Evolutionary conservation across 2,329 filamentous ascomycete species (phyloP), one percentile per base, ranked within the genome.

Genomic region (Lanzia echinophila): DNA sequence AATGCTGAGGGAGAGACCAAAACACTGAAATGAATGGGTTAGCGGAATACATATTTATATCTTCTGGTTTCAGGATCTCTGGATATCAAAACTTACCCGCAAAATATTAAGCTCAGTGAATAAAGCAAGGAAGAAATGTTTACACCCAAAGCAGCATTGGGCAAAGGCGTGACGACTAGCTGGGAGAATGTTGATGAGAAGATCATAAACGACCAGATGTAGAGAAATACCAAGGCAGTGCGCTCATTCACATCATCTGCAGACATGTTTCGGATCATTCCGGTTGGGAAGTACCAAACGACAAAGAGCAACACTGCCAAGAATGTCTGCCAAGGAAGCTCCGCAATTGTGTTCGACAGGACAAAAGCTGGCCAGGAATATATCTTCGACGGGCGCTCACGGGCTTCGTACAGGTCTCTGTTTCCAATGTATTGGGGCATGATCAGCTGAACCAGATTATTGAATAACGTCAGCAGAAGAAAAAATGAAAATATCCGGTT

Each of bases 251-350:
- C 12, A 13, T 19, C n/a, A 12, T 24, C 41, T 20, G 75, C 74
- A 17, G 75, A 71, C 2, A 87, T 87, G 65, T 92, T 91, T 56
- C 73, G 70, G 68, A 88, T 83, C 6, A 92, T 78, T 2, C 88
- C 88, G 53, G 95, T 81, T 1, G 89, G 88, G 67, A 91, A 95
- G 75, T 95, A 95, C 81, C 87, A 92, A 68, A 77, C 84, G 65
- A 89, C 77, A 75, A 77, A 95, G 73, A 91, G 85, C 60, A 95
- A 72, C 17, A 84, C 77, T 2, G 83, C 81, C 82, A 75, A 89
- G 85, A 39, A 95, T 69, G 0, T 79, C 67, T 95, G 90, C 81
- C 88, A 96, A 0, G 90, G 89, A 3, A 96, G 75, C 69, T 96
- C 91, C 51, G 92, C 88, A 32, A 90, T 71, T 61, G 96, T 87